Conservation (phyloP, 31 red algal species). For the Bonnemaisonia californica region DNA sequence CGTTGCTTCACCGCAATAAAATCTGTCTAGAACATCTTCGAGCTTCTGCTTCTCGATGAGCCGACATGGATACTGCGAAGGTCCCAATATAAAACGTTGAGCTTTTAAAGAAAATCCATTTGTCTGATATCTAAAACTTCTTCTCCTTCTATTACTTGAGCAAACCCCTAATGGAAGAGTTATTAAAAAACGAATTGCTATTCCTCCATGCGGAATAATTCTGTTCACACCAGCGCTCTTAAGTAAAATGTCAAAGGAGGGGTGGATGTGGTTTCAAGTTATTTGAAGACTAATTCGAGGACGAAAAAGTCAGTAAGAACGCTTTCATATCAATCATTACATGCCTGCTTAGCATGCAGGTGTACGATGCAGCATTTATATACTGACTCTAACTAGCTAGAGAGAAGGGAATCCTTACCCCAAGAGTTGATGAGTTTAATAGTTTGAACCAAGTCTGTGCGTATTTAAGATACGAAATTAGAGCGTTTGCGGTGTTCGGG, state of each 20-base stretch:
- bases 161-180: neutral
- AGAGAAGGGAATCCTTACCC: too few species aligned
- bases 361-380: too few species aligned
- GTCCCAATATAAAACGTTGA: neutral
- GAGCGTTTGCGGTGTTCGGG: too few species aligned
- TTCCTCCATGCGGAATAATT: constrained; percentile 4
- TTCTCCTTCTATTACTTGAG: neutral
- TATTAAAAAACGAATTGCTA: neutral
- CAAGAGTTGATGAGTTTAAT: too few species aligned
- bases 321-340: neutral
- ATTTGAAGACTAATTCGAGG: constrained; percentile 6
- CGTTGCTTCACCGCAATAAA: neutral
- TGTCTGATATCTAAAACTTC: constrained; percentile 1
- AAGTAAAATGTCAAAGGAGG: neutral
- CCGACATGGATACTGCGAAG: neutral
- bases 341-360: too few species aligned
- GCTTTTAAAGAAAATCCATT: neutral
- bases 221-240: constrained; percentile 7
- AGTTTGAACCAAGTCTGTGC: too few species aligned
- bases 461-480: too few species aligned
- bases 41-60: neutral
- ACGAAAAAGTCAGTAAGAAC: neutral
- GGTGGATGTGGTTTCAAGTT: constrained; percentile 1
- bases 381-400: too few species aligned
- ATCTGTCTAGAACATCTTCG: neutral